Evolutionary conservation across 805 yeast genomes (phyloP), one percentile per base, ranked within the genome.

Genomic region (Wickerhamomyces chaumierensis): DNA sequence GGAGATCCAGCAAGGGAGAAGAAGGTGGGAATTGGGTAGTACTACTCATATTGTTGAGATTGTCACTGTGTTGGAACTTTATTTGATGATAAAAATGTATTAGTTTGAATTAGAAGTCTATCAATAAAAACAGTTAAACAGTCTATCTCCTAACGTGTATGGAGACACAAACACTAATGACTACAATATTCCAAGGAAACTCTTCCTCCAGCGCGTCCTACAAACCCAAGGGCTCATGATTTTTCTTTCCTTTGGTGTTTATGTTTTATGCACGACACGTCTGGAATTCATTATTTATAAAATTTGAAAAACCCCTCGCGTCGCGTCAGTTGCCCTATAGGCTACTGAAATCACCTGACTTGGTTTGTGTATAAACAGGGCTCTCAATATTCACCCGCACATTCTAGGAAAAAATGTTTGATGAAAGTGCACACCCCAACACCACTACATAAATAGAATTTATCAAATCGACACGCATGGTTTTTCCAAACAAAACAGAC

Each of bases 11-110:
- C 31, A 58, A 48, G 5, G 67, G 67, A 17, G 67, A 62, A 7
- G 66, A 61, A 21, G 67, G 66, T 18, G 66, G 66, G 41, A 58
- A 61, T 36, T 49, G 55, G 1, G 42, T 21, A 13, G 33, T 15
- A 15, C 6, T 15, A 15, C 17, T 31, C 33, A 25, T 25, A 8
- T 9, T 25, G n/a, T 9, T 25, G 29, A 13, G 4, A 14, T 25
- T n/a, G n/a, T n/a, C n/a, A n/a, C n/a, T n/a, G n/a, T n/a, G n/a
- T n/a, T n/a, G n/a, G n/a, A n/a, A n/a, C n/a, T n/a, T n/a, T n/a
- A n/a, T n/a, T n/a, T n/a, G n/a, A n/a, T n/a, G n/a, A n/a, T n/a
- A n/a, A n/a, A n/a, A n/a, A n/a, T n/a, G n/a, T n/a, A n/a, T n/a
- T n/a, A n/a, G n/a, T n/a, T n/a, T n/a, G n/a, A n/a, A n/a, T n/a